Evolutionary conservation across 2,329 filamentous ascomycete species (phyloP), one percentile per base, ranked within the genome.

Genomic region (Emericellopsis cladophorae): DNA sequence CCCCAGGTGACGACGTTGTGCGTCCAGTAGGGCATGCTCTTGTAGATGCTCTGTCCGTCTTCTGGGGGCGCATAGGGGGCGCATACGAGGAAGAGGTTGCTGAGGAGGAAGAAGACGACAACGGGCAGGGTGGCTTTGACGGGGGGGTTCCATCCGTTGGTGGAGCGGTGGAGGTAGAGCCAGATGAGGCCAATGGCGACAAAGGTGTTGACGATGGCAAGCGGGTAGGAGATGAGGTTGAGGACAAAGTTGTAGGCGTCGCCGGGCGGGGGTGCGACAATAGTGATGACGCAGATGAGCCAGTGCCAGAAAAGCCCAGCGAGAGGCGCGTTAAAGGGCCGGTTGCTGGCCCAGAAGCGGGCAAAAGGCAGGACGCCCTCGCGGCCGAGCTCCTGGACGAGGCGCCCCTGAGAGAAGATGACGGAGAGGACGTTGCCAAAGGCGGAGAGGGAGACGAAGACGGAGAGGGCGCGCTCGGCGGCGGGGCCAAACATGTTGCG

Each of bases 401-500:
- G 61, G 40, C 79, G 70, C 7, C 77, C 76, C 55, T 82, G 77
- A 0, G 78, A 78, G 58, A 83, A 83, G 46, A 81, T 81, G 45
- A 82, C 76, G 42, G 68, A 73, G 37, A 83, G 64, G 12, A 83
- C 74, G 48, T 82, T 83, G 23, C 78, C 79, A 47, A 81, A 77
- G 4, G 78, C 78, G 0, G 78, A 82, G 1, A 83, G 63, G 0
- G 79, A 78, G 18, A 83, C 76, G 45, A 83, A 80, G 41, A 80
- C 78, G 21, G 68, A 77, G 14, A 80, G 61, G 5, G 72, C 75
- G 16, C 71, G 65, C 57, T 79, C 75, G 12, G 76, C 76, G 1
- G 56, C 52, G 36, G 51, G 51, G 15, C 72, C 72, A 50, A 73
- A 70, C 46, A 76, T 68, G 51, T 76, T 75, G 39, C 67, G 62